Conservation (phyloP, 495 filamentous ascomycete genomes). For the Podospora comata region DNA sequence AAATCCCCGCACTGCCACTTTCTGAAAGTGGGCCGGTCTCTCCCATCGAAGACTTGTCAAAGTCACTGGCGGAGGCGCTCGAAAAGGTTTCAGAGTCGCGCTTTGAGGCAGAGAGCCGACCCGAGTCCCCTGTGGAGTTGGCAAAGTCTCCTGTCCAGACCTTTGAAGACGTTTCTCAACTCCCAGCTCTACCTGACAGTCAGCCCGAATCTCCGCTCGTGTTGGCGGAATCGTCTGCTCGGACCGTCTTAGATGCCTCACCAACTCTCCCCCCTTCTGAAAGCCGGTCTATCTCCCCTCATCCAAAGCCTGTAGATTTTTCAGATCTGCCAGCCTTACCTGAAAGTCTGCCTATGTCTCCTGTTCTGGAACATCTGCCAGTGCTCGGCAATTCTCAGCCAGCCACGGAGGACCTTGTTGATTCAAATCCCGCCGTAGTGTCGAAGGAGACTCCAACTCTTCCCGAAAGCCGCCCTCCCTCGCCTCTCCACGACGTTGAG, state of each 20-base stretch:
- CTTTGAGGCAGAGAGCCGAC: background rate
- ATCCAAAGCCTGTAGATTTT: background rate
- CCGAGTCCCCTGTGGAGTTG: background rate
- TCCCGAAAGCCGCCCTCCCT: conserved; percentile 15
- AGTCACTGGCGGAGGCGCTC: background rate
- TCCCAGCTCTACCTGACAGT: background rate
- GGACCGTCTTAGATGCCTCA: background rate
- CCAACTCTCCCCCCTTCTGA: background rate
- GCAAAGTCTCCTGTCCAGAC: background rate
- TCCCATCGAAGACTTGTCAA: background rate
- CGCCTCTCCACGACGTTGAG: conserved; percentile 7
- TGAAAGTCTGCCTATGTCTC: conserved; percentile 2
- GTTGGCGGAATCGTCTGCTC: background rate
- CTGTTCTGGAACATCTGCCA: background rate
- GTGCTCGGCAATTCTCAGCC: background rate
- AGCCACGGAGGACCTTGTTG: background rate
- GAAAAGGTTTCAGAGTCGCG: background rate
- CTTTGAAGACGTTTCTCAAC: background rate
- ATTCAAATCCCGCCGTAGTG: background rate
- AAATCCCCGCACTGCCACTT: background rate
- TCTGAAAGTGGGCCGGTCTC: background rate
- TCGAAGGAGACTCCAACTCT: conserved; percentile 9
- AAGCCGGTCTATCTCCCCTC: background rate
- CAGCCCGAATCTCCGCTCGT: background rate
- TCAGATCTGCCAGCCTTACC: conserved; percentile 6